Evolutionary conservation across 768 basidiomycete species (phyloP), one percentile per base, ranked within the genome.

Genomic region (Tricholoma matsutake): DNA sequence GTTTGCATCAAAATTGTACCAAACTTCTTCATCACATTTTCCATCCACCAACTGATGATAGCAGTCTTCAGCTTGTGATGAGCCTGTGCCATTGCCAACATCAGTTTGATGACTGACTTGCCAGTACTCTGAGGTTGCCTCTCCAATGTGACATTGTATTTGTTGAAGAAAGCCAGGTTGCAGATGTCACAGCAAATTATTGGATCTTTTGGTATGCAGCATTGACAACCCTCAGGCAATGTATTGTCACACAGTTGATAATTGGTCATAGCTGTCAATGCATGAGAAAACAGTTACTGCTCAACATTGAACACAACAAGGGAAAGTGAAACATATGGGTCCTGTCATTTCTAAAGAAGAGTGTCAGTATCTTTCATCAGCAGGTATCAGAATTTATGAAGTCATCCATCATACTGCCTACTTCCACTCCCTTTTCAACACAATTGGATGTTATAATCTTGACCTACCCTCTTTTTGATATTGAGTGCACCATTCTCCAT

Each of bases 121-220:
- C 45, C 51, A 18, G n/a, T 37, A n/a, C n/a, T 28, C 32, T 32
- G 6, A 18, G 45, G 47, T 29, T 28, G 29, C 22, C 18, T 25
- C 28, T 49, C 57, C 25, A 37, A 11, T 4, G 9, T 35, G 32
- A 53, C 20, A 6, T 51, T 41, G 58, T 22, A 54, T 35, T 54
- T 28, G 13, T 59, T 9, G 34, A 59, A 59, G 34, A 22, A 52
- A 20, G 32, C 58, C 9, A 51, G 58, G 20, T 29, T 52, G 58
- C 58, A 59, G 20, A 53, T n/a, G 34, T 59, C 58, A 41, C 58
- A 59, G 39, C 58, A 59, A 35, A 52, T 18, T 11, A 18, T 59
- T 11, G 58, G 10, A 10, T 18, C 13, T 28, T 35, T 18, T 31
- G 58, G 58, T 14, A 18, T 11, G 28, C 58, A 59, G 31, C 52